Evolutionary conservation across 805 yeast species (phyloP).

Genomic region (Suhomyces faveliae): DNA sequence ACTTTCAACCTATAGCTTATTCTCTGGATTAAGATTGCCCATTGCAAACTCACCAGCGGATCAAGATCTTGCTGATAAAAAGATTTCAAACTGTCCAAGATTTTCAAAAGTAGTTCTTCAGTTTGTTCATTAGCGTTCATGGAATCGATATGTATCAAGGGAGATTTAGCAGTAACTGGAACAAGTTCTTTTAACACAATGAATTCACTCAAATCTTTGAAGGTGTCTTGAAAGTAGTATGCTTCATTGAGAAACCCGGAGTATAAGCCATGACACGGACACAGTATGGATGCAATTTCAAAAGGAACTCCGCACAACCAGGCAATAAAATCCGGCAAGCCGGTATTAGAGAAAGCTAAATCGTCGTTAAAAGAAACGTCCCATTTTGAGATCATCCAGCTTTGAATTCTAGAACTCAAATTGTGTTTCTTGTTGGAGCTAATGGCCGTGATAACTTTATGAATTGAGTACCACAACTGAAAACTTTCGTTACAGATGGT

Average conservation of each 20-base stretch:
- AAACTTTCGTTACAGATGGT: conserved; percentile 46
- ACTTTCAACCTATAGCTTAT: conserved; percentile 1
- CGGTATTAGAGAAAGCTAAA: conserved; percentile 15
- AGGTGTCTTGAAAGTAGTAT: conserved; percentile 3
- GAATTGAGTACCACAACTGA: conserved; percentile 51
- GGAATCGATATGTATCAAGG: conserved; percentile 3
- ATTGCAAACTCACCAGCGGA: conserved; percentile 6
- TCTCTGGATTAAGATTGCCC: conserved; percentile 8
- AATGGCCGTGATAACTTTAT: conserved; percentile 33
- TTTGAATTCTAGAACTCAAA: conserved; percentile 30
- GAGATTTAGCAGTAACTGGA: neutral
- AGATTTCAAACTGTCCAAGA: conserved; percentile 8
- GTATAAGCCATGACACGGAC: conserved; percentile 1
- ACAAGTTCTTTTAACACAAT: conserved; percentile 6
- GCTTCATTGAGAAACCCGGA: conserved; percentile 11
- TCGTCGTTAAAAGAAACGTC: conserved; percentile 32
- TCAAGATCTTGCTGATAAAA: conserved; percentile 1
- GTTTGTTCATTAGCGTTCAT: conserved; percentile 5
- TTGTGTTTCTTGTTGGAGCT: conserved; percentile 27
- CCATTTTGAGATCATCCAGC: conserved; percentile 57
- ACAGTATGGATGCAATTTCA: neutral
- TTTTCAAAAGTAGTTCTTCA: conserved; percentile 8
- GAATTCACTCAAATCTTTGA: conserved; percentile 6
- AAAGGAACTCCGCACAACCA: conserved; percentile 42
- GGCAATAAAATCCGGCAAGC: conserved; percentile 34